Evolutionary conservation across 2,329 filamentous ascomycete genomes (phyloP), one percentile per base, ranked within the genome.

Genomic region (Nothopassalora personata): DNA sequence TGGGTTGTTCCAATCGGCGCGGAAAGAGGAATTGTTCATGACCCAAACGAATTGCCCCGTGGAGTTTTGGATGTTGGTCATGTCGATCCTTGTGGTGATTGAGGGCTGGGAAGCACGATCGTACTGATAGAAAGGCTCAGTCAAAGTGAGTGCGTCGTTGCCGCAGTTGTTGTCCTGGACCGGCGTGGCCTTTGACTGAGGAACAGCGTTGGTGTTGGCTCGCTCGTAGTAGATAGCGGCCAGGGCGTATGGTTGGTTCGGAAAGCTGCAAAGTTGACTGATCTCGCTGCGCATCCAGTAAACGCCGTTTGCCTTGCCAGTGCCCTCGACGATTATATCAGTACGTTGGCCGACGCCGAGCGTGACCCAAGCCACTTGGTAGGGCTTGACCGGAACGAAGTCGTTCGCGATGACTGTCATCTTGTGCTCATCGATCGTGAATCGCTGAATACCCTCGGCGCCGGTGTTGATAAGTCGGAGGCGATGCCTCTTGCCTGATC

Each of bases 141-240:
- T 84, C 6, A 74, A 51, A 4, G 68, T 63, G 10, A 88, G 75
- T 54, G 81, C 79, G 59, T 86, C 83, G 63, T 86, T 86, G 54
- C 74, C 72, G 66, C 85, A 88, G 23, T 53, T 56, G 31, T 58
- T 56, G 53, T 61, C 80, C n/a, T 73, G 75, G 0, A 80, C 76
- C 62, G 84, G 80, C 0, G 79, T 75, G 0, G 81, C 68, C 1
- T 78, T 83, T 5, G 72, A 74, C 23, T 73, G 70, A 5, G 70
- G 70, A 10, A 59, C 56, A 13, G 59, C 53, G 49, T 71, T 73
- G 3, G 75, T 76, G 65, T 87, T 76, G 7, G 83, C 82, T 8
- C 77, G 67, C 34, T 86, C 79, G 70, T 90, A 90, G 74, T 86
- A 87, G 53, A 90, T 77, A 15, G 80, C 83, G 0, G 86, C 87